A percentile compares a stretch with the other conserved stretches of the same genome.
Evolutionary conservation across 768 basidiomycete species (phyloP).

Genomic region (Pleurotus citrinopileatus): DNA sequence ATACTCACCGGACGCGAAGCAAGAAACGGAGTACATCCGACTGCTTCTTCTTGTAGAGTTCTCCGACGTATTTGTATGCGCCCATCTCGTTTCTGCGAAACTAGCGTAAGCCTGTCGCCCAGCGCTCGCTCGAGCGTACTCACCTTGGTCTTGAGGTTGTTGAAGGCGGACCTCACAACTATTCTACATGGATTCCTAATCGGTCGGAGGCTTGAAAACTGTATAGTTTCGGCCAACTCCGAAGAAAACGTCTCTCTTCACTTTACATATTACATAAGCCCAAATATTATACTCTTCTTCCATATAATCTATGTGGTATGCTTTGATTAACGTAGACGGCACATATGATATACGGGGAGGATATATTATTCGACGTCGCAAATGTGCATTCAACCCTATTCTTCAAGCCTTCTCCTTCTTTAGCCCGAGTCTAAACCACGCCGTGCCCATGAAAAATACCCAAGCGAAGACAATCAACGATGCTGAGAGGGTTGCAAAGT

Average conservation of each 20-base stretch:
- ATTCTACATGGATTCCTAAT: constrained; percentile 12
- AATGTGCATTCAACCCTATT: no score
- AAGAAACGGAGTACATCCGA: constrained; percentile 97
- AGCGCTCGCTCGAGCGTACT: constrained; percentile 16
- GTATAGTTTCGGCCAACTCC: no score
- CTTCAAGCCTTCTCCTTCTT: no score
- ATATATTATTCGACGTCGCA: no score
- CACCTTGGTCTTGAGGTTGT: constrained; percentile 40
- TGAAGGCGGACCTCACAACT: constrained; percentile 28
- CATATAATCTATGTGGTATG: no score
- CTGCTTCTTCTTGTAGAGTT: constrained; percentile 98
- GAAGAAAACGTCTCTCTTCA: no score
- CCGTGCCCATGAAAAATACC: constrained; percentile 62
- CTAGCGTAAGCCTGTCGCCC: constrained; percentile 15
- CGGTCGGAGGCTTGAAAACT: constrained; percentile 31
- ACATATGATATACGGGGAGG: no score
- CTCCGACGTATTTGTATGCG: constrained; percentile 95
- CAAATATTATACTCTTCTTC: no score
- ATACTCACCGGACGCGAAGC: constrained; percentile 84
- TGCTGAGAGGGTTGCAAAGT: constrained; percentile 43
- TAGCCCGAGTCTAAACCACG: constrained; percentile 52
- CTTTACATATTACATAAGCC: no score
- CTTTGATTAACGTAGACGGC: no score
- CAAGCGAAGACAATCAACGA: constrained; percentile 50
- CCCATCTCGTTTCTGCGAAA: constrained; percentile 66